Conservation (phyloP, 305 asterid species). For the Solanum hybrid region DNA sequence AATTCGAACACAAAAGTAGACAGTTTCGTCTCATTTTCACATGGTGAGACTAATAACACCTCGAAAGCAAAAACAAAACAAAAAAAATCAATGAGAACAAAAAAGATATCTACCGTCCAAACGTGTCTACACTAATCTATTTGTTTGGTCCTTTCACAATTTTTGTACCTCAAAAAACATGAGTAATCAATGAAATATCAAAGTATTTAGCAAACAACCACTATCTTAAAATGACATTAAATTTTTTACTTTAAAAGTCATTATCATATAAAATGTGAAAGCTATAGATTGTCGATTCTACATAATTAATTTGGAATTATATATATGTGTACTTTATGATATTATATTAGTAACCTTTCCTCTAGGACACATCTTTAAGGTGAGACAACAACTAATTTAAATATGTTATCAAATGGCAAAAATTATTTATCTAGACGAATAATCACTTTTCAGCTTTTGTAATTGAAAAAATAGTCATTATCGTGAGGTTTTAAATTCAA, state of each 20-base stretch:
- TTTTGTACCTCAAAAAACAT: background rate
- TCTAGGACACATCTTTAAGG: background rate
- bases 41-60: background rate
- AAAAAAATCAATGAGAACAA: background rate
- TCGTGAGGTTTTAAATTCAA: background rate
- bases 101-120: background rate
- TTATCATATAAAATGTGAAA: background rate
- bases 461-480: background rate
- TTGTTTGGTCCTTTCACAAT: background rate
- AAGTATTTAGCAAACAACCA: background rate
- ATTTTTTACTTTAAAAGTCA: background rate
- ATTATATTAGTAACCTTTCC: background rate
- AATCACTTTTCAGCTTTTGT: background rate
- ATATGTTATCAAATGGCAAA: background rate
- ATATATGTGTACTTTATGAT: background rate
- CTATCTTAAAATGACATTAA: background rate
- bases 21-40: no score
- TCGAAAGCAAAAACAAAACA: no score
- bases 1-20: background rate
- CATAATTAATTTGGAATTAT: background rate
- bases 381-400: background rate
- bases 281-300: background rate
- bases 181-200: background rate
- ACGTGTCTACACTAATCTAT: background rate
- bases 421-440: background rate